These are phyloP conservation scores for Gossypium stocksii DNA, from an alignment of 345 rosid genomes.

Conservation along the genomic window DNA sequence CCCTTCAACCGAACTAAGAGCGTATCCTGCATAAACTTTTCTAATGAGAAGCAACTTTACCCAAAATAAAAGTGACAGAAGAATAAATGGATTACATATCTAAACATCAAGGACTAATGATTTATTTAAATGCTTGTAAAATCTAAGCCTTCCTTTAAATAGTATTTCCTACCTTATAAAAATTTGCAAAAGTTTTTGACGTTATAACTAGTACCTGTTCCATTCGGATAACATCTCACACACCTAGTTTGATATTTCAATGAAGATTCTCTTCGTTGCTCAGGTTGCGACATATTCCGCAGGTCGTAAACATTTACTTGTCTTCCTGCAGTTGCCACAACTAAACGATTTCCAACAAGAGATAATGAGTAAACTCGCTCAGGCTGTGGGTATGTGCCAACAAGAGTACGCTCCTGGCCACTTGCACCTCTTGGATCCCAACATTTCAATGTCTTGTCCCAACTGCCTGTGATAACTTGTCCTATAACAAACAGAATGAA, in stretches of 20 bases:
- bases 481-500: slow-evolving; percentile 37
- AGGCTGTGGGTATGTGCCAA: slow-evolving; percentile 83
- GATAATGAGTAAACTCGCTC: slow-evolving; percentile 95
- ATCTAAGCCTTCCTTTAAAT: not conserved
- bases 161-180: not conserved
- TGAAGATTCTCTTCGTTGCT: slow-evolving; percentile 91
- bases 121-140: not conserved
- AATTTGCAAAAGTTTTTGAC: not conserved
- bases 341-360: slow-evolving; percentile 84
- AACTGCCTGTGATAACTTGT: slow-evolving; percentile 92
- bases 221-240: slow-evolving; percentile 92
- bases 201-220: slow-evolving; percentile 51
- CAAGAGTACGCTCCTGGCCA: slow-evolving; percentile 77
- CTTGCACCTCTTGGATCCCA: slow-evolving; percentile 99
- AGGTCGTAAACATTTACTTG: slow-evolving; percentile 91
- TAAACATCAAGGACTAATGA: not conserved
- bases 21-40: slow-evolving; percentile 67
- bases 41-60: slow-evolving; percentile 12
- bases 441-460: slow-evolving; percentile 90
- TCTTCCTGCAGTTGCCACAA: slow-evolving; percentile 94
- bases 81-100: not conserved
- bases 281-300: slow-evolving; percentile 94
- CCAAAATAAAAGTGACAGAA: not conserved
- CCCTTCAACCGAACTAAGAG: slow-evolving; percentile 95
- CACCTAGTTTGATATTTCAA: slow-evolving; percentile 93